Conservation (phyloP, 75 land plant genomes). For the Cupressus sempervirens region DNA sequence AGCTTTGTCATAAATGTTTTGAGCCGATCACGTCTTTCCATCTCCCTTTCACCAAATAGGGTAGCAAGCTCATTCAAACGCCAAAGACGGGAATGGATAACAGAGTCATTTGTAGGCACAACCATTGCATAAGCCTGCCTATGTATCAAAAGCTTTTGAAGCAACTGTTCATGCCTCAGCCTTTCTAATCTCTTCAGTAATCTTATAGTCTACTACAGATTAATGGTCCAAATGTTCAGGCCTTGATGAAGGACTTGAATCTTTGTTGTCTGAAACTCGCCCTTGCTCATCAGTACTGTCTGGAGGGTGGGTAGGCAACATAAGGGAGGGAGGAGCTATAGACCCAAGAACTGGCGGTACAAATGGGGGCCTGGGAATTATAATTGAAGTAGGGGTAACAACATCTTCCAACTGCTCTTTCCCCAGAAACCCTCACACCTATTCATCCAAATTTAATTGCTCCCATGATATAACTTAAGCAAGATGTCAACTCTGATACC, state of each 20-base stretch:
- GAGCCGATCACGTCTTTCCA: conserved; percentile 95
- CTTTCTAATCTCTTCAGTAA: conserved; percentile 73
- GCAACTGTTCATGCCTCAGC: conserved; percentile 73
- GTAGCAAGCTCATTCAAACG: conserved; percentile 86
- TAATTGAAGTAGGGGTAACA: neutral
- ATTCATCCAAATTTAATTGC: too few species aligned
- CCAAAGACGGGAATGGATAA: conserved; percentile 80
- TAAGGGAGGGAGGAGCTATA: neutral
- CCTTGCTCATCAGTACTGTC: neutral
- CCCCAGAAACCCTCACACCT: too few species aligned
- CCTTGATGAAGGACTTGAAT: conserved; percentile 18
- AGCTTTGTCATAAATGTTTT: conserved; percentile 74
- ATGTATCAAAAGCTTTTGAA: conserved; percentile 72
- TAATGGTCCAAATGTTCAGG: conserved; percentile 25
- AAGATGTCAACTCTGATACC: too few species aligned
- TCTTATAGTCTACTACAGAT: conserved; percentile 52
- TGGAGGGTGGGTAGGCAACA: neutral
- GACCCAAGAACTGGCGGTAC: neutral
- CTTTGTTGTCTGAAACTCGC: neutral
- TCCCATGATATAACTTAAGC: too few species aligned
- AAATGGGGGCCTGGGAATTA: neutral
- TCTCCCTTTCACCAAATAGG: conserved; percentile 95
- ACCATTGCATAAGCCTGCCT: conserved; percentile 86
- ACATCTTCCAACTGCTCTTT: too few species aligned
- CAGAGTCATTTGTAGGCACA: conserved; percentile 92